These are phyloP conservation scores for Stipa capillata DNA, from an alignment of 176 grass and related monocot genomes.

Conservation along the genomic window DNA sequence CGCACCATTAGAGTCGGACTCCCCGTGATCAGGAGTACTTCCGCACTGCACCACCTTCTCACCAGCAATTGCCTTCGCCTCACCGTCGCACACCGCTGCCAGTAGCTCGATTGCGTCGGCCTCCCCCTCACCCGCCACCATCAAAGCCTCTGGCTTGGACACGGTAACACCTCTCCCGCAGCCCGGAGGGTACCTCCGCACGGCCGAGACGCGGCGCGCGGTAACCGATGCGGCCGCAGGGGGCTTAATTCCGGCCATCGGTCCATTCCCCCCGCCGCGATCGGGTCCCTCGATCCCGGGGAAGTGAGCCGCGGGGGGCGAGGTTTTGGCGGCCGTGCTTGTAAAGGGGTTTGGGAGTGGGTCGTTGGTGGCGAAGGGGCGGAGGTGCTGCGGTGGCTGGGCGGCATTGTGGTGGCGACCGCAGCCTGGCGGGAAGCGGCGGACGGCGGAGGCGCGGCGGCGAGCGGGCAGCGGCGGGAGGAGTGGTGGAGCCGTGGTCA, in stretches of 20 bases:
- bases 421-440: constrained; percentile 24
- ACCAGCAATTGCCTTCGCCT: not conserved
- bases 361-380: not conserved
- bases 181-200: constrained; percentile 36
- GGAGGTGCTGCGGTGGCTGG: not conserved
- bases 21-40: not conserved
- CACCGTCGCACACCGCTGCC: not conserved
- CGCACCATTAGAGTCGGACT: not conserved
- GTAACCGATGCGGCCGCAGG: not conserved
- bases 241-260: not conserved
- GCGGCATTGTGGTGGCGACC: not conserved
- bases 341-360: not conserved
- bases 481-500: not conserved
- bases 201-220: constrained; percentile 10
- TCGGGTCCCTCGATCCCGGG: not conserved
- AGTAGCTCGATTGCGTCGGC: not conserved
- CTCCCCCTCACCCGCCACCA: not conserved
- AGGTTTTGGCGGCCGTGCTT: not conserved
- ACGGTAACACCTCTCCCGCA: not conserved
- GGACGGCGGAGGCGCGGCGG: constrained; percentile 18
- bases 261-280: not conserved
- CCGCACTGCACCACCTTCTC: not conserved
- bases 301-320: not conserved
- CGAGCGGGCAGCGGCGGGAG: not conserved
- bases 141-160: not conserved